phyloP scores from a whole-genome alignment of 129 eudicot genomes.

The Deinandra increscens region DNA sequence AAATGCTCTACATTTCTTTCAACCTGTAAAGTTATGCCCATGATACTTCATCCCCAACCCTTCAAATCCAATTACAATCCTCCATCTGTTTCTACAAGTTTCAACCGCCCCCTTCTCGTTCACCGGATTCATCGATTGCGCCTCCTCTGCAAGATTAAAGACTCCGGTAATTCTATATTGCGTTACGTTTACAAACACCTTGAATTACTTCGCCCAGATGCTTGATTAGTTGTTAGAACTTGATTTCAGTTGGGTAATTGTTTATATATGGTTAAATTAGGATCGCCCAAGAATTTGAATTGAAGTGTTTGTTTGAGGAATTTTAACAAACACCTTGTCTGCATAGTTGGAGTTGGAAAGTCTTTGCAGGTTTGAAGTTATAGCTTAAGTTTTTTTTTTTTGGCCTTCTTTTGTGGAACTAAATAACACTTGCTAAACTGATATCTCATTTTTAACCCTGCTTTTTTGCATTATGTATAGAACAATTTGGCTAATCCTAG shows the following conservation, averaged over 20 bases:
- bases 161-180: constrained; percentile 39
- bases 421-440: not conserved
- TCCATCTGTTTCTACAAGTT: constrained; percentile 17
- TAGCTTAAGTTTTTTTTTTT: not conserved
- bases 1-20: constrained; percentile 27
- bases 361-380: not conserved
- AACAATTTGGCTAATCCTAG: not conserved
- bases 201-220: too few relatives aligned
- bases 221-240: not conserved
- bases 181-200: too few relatives aligned
- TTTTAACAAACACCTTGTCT: constrained; percentile 37
- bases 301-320: constrained; percentile 13
- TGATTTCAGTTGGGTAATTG: not conserved
- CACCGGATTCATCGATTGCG: constrained; percentile 35
- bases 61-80: constrained; percentile 19
- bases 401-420: not conserved
- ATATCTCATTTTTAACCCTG: not conserved
- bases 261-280: not conserved
- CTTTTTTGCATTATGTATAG: not conserved
- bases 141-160: constrained; percentile 40
- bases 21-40: constrained; percentile 26
- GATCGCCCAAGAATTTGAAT: not conserved
- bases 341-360: not conserved
- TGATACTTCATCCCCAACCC: constrained; percentile 28
- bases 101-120: constrained; percentile 27